phyloP scores from a whole-genome alignment of 495 filamentous ascomycete species.

The Bacidia gigantensis region DNA sequence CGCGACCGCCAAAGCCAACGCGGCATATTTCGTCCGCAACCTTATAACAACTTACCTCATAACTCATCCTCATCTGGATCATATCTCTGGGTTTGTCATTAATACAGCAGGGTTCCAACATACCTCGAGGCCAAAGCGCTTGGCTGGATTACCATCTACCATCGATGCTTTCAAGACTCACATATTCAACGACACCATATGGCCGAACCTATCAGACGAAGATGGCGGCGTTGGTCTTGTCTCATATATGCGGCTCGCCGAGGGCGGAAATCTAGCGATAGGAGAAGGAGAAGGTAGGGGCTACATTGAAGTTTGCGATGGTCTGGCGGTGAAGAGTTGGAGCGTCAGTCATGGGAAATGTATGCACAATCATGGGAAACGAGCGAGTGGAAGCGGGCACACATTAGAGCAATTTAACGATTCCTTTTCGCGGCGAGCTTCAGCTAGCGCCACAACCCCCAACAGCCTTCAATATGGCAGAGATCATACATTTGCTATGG shows the following conservation, averaged over 20 bases:
- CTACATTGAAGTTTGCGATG: conserved; percentile 75
- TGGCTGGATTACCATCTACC: conserved; percentile 73
- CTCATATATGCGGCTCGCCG: conserved; percentile 74
- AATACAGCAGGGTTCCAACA: conserved; percentile 73
- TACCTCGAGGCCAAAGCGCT: conserved; percentile 59
- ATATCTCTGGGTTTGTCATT: conserved; percentile 79
- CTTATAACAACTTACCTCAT: conserved; percentile 80
- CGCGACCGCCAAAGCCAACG: conserved; percentile 55
- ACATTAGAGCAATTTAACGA: conserved; percentile 19
- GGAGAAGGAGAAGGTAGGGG: conserved; percentile 62
- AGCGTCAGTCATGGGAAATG: conserved; percentile 79
- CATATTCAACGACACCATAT: conserved; percentile 95
- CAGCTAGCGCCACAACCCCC: conserved; percentile 9
- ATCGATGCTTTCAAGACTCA: conserved; percentile 81
- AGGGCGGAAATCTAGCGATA: conserved; percentile 71
- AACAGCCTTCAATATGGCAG: conserved; percentile 13
- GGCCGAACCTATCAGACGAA: conserved; percentile 95
- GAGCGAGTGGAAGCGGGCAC: conserved; percentile 39
- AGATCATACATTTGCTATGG: conserved; percentile 24
- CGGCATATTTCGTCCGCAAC: conserved; percentile 57
- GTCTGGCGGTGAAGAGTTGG: conserved; percentile 63
- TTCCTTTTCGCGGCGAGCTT: conserved; percentile 16
- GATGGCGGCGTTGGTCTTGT: conserved; percentile 85
- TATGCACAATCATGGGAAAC: conserved; percentile 56
- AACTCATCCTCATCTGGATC: conserved; percentile 89